These are phyloP conservation scores for Grammothele lineata DNA, from an alignment of 768 basidiomycete genomes.

Conservation along the genomic window DNA sequence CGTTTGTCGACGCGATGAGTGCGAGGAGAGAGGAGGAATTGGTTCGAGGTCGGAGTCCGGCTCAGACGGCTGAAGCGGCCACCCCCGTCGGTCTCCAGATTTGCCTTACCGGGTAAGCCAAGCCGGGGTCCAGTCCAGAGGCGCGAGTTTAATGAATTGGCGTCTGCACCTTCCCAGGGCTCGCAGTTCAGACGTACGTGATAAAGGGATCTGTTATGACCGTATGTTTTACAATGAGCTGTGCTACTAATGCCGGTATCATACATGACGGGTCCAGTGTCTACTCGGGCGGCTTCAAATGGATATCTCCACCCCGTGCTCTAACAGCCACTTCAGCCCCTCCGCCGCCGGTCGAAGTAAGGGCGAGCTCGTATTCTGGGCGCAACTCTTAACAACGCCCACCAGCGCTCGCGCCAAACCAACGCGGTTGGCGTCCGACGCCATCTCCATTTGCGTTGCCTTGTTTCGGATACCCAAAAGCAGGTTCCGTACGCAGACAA, in stretches of 20 bases:
- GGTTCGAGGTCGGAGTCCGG: conserved; percentile 13
- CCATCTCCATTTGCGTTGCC: conserved; percentile 37
- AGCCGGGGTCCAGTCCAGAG: too few relatives aligned
- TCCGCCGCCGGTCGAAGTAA: conserved; percentile 49
- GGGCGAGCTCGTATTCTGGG: conserved; percentile 31
- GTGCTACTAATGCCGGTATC: too few relatives aligned
- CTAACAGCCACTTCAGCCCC: conserved; percentile 39
- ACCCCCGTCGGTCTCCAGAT: conserved; percentile 10
- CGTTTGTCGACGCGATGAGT: too few relatives aligned
- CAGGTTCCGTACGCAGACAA: conserved; percentile 71
- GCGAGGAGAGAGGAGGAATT: neutral
- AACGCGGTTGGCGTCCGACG: conserved; percentile 45
- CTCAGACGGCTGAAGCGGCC: conserved; percentile 13
- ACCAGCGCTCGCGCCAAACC: conserved; percentile 54
- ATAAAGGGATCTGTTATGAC: too few relatives aligned
- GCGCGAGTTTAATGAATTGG: too few relatives aligned
- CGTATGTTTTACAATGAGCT: too few relatives aligned
- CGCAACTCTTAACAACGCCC: conserved; percentile 40
- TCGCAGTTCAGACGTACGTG: too few relatives aligned
- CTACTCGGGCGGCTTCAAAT: too few relatives aligned
- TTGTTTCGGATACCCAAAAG: conserved; percentile 41
- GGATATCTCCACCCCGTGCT: conserved; percentile 20
- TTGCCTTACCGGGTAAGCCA: conserved; percentile 5
- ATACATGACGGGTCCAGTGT: too few relatives aligned
- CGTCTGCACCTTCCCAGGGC: too few relatives aligned